phyloP scores from a whole-genome alignment of 78 protist species.

The Paratrimastix pyriformis region DNA sequence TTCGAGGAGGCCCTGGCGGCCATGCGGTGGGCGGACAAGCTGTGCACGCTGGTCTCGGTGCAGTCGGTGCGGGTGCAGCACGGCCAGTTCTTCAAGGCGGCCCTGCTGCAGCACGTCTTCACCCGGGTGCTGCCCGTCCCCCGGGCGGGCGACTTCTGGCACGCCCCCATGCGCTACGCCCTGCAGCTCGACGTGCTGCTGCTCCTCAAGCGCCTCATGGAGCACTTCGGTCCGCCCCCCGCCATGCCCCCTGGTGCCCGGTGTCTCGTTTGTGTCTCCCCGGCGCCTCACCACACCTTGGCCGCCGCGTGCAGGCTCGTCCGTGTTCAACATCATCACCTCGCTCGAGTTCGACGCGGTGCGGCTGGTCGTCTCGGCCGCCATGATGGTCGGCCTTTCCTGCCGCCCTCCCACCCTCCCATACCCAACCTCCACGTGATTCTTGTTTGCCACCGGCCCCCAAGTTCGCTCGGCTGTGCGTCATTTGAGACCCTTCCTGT shows the following conservation, averaged over 20 bases:
- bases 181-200: slow-evolving; percentile 21
- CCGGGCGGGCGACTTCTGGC: slow-evolving; percentile 14
- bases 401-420: too few relatives aligned
- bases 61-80: slow-evolving; percentile 26
- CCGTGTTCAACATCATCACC: neutral
- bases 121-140: slow-evolving; percentile 35
- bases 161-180: slow-evolving; percentile 10
- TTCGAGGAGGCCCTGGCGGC: slow-evolving; percentile 20
- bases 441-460: too few relatives aligned
- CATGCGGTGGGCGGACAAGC: slow-evolving; percentile 25
- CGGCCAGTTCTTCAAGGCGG: neutral
- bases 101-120: slow-evolving; percentile 25
- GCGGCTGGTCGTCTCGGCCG: slow-evolving; percentile 20
- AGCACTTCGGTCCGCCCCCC: too few relatives aligned
- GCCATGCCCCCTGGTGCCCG: too few relatives aligned
- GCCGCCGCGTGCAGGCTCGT: too few relatives aligned
- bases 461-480: too few relatives aligned
- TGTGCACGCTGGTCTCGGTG: slow-evolving; percentile 21
- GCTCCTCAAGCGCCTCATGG: slow-evolving; percentile 29
- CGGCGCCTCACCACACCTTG: too few relatives aligned
- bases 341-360: slow-evolving; percentile 44
- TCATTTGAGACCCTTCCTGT: too few relatives aligned
- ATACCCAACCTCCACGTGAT: too few relatives aligned
- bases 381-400: too few relatives aligned
- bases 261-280: too few relatives aligned